phyloP scores from a whole-genome alignment of 2,329 filamentous ascomycete genomes.

The Monosporascus sp. region DNA sequence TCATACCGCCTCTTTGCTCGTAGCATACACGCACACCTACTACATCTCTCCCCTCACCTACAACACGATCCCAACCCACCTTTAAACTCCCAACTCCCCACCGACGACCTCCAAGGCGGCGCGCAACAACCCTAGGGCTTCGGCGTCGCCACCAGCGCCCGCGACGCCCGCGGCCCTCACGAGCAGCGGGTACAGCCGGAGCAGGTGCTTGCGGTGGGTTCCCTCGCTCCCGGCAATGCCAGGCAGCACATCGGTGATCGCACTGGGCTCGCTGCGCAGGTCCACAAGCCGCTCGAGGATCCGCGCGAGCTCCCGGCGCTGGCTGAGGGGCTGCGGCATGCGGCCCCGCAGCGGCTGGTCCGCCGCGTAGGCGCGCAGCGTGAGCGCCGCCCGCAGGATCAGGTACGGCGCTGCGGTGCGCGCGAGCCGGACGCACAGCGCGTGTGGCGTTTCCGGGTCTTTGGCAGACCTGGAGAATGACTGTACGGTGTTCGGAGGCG shows the following conservation, averaged over 20 bases:
- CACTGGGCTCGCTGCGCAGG: conserved; percentile 63
- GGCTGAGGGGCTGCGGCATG: conserved; percentile 81
- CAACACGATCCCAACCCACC: background rate
- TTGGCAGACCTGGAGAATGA: conserved; percentile 12
- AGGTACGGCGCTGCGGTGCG: conserved; percentile 74
- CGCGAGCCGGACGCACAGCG: conserved; percentile 57
- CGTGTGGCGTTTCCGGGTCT: conserved; percentile 22
- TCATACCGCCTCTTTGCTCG: too few relatives aligned
- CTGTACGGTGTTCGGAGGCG: conserved; percentile 18
- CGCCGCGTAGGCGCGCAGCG: conserved; percentile 78
- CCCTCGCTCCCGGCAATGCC: conserved; percentile 43
- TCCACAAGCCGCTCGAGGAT: conserved; percentile 61
- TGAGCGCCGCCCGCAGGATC: conserved; percentile 73
- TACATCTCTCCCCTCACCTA: too few relatives aligned
- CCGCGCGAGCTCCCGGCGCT: conserved; percentile 72
- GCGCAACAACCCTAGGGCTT: conserved; percentile 52
- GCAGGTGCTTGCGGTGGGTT: conserved; percentile 62
- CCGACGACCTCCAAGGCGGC: conserved; percentile 60
- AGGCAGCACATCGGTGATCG: conserved; percentile 54
- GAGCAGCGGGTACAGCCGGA: conserved; percentile 74
- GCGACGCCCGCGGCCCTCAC: conserved; percentile 58
- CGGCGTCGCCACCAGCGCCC: conserved; percentile 52
- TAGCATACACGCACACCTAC: too few relatives aligned
- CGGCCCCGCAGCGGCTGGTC: conserved; percentile 85
- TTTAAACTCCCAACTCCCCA: conserved; percentile 43